These are phyloP conservation scores for Naganishia sp. DNA, from an alignment of 1,284 basidiomycete genomes.

Conservation along the genomic window DNA sequence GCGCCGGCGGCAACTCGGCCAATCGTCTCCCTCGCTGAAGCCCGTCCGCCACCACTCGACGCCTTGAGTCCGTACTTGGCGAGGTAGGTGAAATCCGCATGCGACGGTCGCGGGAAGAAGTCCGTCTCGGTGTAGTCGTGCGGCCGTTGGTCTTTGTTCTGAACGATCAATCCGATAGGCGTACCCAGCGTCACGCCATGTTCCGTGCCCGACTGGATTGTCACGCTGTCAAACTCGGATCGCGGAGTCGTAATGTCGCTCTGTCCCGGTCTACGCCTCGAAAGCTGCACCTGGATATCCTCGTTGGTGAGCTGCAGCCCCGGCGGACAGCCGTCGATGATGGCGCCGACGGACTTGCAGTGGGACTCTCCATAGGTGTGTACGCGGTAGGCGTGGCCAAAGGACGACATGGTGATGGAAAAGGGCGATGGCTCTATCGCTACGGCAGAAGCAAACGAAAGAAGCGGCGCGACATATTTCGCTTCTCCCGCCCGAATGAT, in stretches of 20 bases:
- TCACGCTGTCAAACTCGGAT: conserved; percentile 94
- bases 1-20: conserved; percentile 97
- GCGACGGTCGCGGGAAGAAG: conserved; percentile 92
- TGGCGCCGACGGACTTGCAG: conserved; percentile 93
- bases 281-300: conserved; percentile 91
- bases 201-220: conserved; percentile 92
- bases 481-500: conserved; percentile 6
- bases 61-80: conserved; percentile 98
- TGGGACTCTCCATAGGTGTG: conserved; percentile 98
- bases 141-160: conserved; percentile 97
- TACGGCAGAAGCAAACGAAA: neutral
- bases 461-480: neutral
- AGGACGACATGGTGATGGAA: conserved; percentile 75
- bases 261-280: conserved; percentile 89
- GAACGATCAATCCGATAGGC: conserved; percentile 91
- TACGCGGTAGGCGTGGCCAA: conserved; percentile 85
- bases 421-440: neutral
- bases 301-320: conserved; percentile 75
- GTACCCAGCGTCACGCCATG: conserved; percentile 94
- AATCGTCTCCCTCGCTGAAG: conserved; percentile 94
- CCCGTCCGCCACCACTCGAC: conserved; percentile 91
- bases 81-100: conserved; percentile 98
- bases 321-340: conserved; percentile 95
- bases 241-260: conserved; percentile 97
- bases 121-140: conserved; percentile 99